phyloP scores from a whole-genome alignment of 441 rosid genomes.

The Erysimum pusillum region DNA sequence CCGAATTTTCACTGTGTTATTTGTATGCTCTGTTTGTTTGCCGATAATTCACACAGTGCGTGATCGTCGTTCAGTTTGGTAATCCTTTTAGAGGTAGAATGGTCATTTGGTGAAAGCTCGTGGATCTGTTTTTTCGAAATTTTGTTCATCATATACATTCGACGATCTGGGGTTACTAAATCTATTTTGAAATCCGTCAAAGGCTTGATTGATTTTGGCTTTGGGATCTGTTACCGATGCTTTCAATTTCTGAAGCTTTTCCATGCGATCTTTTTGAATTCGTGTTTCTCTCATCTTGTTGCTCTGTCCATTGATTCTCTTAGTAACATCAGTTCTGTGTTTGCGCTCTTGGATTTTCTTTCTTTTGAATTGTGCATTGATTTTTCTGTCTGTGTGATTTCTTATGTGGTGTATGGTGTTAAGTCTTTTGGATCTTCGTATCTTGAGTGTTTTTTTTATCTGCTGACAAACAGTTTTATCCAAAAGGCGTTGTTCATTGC shows the following conservation, averaged over 20 bases:
- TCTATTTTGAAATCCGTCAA: background rate
- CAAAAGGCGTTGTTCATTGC: background rate
- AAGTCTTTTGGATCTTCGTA: background rate
- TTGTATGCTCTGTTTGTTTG: constrained; percentile 11
- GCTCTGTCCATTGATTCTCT: background rate
- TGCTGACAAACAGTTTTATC: background rate
- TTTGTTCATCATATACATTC: background rate
- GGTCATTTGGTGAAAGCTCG: constrained; percentile 6
- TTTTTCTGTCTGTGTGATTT: background rate
- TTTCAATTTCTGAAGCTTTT: background rate
- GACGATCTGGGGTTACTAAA: constrained; percentile 20
- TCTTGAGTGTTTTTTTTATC: background rate
- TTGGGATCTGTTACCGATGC: constrained; percentile 1
- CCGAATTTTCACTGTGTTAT: background rate
- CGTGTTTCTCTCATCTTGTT: background rate
- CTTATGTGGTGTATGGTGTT: constrained; percentile 8
- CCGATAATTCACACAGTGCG: background rate
- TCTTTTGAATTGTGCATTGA: background rate
- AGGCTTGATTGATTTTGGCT: constrained; percentile 4
- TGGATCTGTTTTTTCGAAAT: background rate
- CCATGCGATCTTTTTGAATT: background rate
- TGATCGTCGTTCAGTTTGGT: constrained; percentile 16
- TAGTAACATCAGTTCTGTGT: background rate
- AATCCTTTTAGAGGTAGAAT: constrained; percentile 6
- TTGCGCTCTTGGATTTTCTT: background rate